A percentile compares a stretch with the other conserved stretches of the same genome.
Conservation (phyloP, 1,284 basidiomycete genomes). For the Leccinum solheimii region DNA sequence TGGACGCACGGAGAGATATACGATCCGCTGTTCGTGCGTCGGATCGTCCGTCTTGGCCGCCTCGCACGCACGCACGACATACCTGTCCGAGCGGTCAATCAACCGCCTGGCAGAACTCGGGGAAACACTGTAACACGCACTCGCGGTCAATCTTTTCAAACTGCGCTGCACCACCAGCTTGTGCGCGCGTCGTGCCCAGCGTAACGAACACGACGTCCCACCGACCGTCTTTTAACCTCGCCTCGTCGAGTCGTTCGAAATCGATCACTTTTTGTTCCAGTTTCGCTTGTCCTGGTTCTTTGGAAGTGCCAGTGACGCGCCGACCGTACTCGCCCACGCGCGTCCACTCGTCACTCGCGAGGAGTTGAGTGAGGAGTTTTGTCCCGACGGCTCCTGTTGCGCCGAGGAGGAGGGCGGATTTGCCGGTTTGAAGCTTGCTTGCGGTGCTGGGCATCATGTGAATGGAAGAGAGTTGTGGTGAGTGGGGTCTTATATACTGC, state of each 20-base stretch:
- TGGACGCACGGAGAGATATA: slow-evolving; percentile 64
- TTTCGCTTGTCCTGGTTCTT: slow-evolving; percentile 38
- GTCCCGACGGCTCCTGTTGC: slow-evolving; percentile 65
- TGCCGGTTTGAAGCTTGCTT: slow-evolving; percentile 6
- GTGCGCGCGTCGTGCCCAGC: slow-evolving; percentile 60
- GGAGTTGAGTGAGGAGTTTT: slow-evolving; percentile 55
- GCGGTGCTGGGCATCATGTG: slow-evolving; percentile 7
- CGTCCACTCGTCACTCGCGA: slow-evolving; percentile 52
- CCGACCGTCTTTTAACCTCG: slow-evolving; percentile 50
- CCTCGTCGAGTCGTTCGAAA: slow-evolving; percentile 61
- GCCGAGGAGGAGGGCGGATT: slow-evolving; percentile 62
- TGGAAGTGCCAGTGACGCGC: slow-evolving; percentile 45
- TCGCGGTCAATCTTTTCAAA: slow-evolving; percentile 79
- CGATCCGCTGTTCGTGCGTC: slow-evolving; percentile 50
- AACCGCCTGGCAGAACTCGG: background rate
- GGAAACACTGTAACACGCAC: slow-evolving; percentile 37
- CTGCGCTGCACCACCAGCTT: slow-evolving; percentile 60
- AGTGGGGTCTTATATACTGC: too few species aligned
- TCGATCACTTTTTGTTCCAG: slow-evolving; percentile 63
- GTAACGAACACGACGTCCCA: slow-evolving; percentile 69
- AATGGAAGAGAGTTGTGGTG: background rate
- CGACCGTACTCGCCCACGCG: slow-evolving; percentile 68
- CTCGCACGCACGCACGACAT: slow-evolving; percentile 69
- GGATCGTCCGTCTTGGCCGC: slow-evolving; percentile 55
- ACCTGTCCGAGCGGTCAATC: slow-evolving; percentile 40